Evolutionary conservation across 2,329 filamentous ascomycete genomes (phyloP).

Genomic region (Verticillium isaacii): DNA sequence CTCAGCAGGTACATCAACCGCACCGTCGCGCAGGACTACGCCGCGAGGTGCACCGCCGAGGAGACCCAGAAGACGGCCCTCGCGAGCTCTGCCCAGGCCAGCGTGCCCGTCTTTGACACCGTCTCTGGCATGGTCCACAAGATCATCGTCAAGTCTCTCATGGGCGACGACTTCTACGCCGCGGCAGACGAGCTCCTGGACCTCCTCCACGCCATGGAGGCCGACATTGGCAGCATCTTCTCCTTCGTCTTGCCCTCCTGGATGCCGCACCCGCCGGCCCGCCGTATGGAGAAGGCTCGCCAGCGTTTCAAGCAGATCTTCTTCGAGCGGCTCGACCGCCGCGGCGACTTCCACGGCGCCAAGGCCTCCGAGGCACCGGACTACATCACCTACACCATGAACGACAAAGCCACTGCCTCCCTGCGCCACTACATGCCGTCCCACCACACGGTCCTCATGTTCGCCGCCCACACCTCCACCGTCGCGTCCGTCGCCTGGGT

Average conservation of each 20-base stretch:
- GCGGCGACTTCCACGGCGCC: conserved; percentile 2
- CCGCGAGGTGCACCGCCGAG: conserved; percentile 6
- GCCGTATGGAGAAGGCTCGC: conserved; percentile 5
- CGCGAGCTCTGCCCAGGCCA: conserved; percentile 5
- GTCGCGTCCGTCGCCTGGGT: conserved; percentile 12
- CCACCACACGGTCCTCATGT: conserved; percentile 13
- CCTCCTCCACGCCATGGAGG: conserved; percentile 11
- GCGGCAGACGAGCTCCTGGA: conserved; percentile 9
- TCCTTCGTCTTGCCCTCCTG: conserved; percentile 10
- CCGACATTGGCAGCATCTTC: conserved; percentile 7
- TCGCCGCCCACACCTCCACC: conserved; percentile 13
- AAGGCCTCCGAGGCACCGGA: conserved; percentile 2
- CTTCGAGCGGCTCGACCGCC: conserved; percentile 8
- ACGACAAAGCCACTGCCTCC: conserved; percentile 8
- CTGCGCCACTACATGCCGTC: conserved; percentile 8
- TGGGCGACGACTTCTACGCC: conserved; percentile 15
- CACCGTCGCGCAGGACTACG: conserved; percentile 5
- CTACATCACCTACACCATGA: conserved; percentile 14
- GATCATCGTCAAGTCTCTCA: conserved; percentile 7
- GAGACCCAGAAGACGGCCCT: conserved; percentile 12
- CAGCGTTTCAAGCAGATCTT: conserved; percentile 14
- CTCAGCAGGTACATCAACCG: conserved; percentile 10
- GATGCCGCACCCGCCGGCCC: conserved; percentile 11
- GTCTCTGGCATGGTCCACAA: conserved; percentile 11
- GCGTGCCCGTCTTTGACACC: conserved; percentile 9